Percentiles rank a stretch among this genome's conserved stretches.
Conservation (phyloP, 768 basidiomycete genomes). For the Mycena metata region DNA sequence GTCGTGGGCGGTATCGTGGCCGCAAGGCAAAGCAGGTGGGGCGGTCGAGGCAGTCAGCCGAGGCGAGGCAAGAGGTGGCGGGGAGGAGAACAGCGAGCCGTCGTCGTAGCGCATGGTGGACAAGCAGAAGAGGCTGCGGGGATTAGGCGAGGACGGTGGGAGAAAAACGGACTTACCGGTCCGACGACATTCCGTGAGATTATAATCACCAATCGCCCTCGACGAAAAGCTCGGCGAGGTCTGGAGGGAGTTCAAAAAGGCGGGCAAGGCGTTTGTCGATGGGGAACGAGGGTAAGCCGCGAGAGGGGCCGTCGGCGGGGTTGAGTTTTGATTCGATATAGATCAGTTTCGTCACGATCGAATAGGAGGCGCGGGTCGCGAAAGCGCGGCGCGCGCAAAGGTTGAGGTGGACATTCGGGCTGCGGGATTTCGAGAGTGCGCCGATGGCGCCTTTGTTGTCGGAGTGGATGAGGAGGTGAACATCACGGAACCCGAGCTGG, state of each 20-base stretch:
- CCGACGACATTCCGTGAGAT: no score
- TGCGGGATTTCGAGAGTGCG: neutral
- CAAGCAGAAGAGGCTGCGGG: no score
- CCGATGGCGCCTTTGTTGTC: neutral
- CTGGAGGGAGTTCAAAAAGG: neutral
- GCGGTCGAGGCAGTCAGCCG: no score
- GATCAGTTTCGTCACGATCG: neutral
- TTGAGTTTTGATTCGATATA: neutral
- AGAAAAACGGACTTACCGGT: no score
- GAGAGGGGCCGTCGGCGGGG: neutral
- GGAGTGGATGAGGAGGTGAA: neutral
- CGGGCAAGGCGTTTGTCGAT: neutral
- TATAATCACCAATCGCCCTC: no score
- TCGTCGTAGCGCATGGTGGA: no score
- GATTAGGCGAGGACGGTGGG: no score
- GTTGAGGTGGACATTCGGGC: neutral
- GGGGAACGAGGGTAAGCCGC: neutral
- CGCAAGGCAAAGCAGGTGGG: no score
- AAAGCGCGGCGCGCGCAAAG: neutral
- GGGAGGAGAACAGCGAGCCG: no score
- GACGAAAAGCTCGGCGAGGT: neutral
- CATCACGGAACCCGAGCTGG: neutral
- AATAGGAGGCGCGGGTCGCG: neutral
- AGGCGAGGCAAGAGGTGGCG: no score
- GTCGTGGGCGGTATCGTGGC: no score